Evolutionary conservation across 169 alveolate genomes (phyloP), one percentile per base, ranked within the genome.

Genomic region (Plasmodium reichenowi): DNA sequence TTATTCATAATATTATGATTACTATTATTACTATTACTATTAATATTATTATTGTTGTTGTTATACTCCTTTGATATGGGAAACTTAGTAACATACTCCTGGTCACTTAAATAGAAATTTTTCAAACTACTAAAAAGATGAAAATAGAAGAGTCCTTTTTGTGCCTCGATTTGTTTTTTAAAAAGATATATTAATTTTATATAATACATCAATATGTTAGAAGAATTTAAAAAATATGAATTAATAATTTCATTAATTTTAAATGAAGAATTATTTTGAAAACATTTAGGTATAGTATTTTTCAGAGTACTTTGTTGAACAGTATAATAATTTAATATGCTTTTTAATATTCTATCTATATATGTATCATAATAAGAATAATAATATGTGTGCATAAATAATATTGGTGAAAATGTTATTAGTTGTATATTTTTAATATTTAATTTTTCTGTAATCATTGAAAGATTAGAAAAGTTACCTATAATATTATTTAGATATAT

Each of bases 201-300:
- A 52, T 64, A 78, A 48, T 78, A 78, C 24, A 78, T 64, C 17
- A 78, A 9, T 12, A 78, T 78, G 38, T 66, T 78, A 20, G 89
- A 64, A 13, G 89, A 47, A 45, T 78, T 78, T 70, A 78, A 78
- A 66, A 78, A 52, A 32, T 78, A 66, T 2, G 89, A 68, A 50
- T 78, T 78, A 20, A 66, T 47, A 78, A 78, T 78, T 78, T 78
- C 89, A 59, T 78, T 78, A 56, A 78, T 60, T 70, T 78, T 78
- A 78, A 66, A 78, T 9, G 67, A 24, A 0, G 89, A 78, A 50
- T 78, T 48, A 78, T 78, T 78, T 66, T 78, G 75, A 50, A 78
- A 78, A 26, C 89, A 78, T 70, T 78, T 78, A 26, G 78, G 15
- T 24, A 78, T 32, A 0, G 89, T 47, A 58, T 15, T 64, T 70